phyloP scores from a whole-genome alignment of 2,329 filamentous ascomycete genomes.

The Fusarium domesticum region DNA sequence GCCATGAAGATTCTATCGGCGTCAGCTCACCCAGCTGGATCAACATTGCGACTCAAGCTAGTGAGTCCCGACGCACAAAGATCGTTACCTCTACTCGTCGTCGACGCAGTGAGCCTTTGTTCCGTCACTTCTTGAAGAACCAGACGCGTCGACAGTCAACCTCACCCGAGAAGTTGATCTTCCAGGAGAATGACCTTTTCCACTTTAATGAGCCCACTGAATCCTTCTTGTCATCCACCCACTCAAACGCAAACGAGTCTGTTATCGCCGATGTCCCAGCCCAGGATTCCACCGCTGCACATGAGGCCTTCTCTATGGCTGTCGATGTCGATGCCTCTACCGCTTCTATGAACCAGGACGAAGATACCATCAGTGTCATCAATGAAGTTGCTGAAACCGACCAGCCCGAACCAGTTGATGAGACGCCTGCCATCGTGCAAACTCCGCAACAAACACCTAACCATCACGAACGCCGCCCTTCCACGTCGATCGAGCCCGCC shows the following conservation, averaged over 20 bases:
- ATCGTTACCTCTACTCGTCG: conserved; percentile 25
- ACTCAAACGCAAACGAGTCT: neutral
- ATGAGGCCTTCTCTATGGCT: conserved; percentile 1
- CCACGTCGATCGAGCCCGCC: conserved; percentile 15
- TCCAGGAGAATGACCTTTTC: conserved; percentile 20
- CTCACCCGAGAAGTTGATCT: conserved; percentile 30
- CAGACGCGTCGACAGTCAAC: conserved; percentile 28
- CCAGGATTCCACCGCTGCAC: neutral
- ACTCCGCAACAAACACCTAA: neutral
- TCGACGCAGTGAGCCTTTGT: conserved; percentile 36
- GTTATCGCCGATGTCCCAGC: neutral
- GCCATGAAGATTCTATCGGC: conserved; percentile 23
- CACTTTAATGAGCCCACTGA: conserved; percentile 12
- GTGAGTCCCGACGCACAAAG: conserved; percentile 22
- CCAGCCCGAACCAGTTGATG: neutral
- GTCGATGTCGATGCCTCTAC: neutral
- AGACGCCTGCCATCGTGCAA: neutral
- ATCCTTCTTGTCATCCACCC: conserved; percentile 4
- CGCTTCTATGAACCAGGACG: neutral
- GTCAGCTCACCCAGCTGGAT: conserved; percentile 32
- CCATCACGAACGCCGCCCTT: neutral
- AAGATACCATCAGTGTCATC: neutral
- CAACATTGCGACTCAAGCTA: conserved; percentile 16
- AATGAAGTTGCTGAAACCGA: neutral
- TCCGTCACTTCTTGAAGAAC: conserved; percentile 25